Base-by-base conservation (phyloP, 1,284 basidiomycete genomes). In the Blastosporella zonata region DNA sequence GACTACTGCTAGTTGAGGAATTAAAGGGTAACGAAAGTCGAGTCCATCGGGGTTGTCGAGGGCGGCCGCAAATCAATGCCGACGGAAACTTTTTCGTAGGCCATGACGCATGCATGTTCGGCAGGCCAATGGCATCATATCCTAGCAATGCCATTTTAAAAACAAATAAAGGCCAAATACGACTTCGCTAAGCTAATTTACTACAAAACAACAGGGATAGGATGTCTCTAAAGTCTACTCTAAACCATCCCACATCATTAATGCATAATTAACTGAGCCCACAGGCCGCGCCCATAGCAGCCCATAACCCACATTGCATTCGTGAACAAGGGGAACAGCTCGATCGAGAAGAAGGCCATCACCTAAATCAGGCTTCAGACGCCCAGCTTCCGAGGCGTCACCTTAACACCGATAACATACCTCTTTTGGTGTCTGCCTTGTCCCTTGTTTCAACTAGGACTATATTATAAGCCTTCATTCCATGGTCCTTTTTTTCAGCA, bases 361-460 rank as follows among this genome's bases (percentile, higher is more conserved):
- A 46, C n/a, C 38, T 21, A 34, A 45, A 53, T 47, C 8, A 28
- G 48, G 48, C 28, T 25, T 20, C 34, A 21, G 25, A 23, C 5
- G 29, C 6, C 6, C 29, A 31, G 43, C 18, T 37, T 5, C 34
- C n/a, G 29, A 39, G 25, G 20, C 35, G 45, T 42, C 38, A 36
- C 40, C 18, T 22, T 39, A 39, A 37, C 36, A 18, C 20, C 38
- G 39, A 37, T 12, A 50, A 20, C 15, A 42, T 38, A 40, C 54
- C 51, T 49, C 33, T 53, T 55, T 47, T 46, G 46, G 54, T 9
- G 4, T 3, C 15, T 45, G 9, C 52, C 50, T 56, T 56, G 52
- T 56, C 31, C 36, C n/a, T 42, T 47, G 34, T 39, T 43, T 41
- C 28, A 25, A 9, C 9, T 12, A 10, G 21, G 15, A 40, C 36